phyloP scores from a whole-genome alignment of 176 grass and related monocot genomes.

The Oryza longistaminata region DNA sequence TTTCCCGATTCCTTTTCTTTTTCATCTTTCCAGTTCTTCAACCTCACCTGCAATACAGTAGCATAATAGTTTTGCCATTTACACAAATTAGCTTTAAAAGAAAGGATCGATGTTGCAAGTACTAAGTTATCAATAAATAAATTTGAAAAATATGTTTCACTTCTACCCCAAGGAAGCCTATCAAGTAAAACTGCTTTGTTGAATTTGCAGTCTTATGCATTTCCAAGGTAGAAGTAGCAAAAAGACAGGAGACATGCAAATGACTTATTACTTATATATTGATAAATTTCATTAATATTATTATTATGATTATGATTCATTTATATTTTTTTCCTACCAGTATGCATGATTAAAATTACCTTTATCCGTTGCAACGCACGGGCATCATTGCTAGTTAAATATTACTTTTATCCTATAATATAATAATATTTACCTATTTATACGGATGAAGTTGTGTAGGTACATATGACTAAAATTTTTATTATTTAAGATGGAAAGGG shows the following conservation, averaged over 20 bases:
- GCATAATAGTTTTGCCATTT: slow-evolving; percentile 1
- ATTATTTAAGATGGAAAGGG: no score
- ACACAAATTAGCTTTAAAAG: background rate
- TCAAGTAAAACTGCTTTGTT: background rate
- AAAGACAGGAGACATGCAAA: slow-evolving; percentile 4
- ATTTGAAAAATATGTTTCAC: background rate
- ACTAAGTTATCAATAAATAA: background rate
- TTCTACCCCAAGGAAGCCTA: background rate
- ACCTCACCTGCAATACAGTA: slow-evolving; percentile 28
- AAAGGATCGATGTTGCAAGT: background rate
- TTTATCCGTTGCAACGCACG: no score
- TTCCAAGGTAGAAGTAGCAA: slow-evolving; percentile 16
- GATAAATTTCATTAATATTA: no score
- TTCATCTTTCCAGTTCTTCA: slow-evolving; percentile 55
- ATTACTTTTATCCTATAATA: no score
- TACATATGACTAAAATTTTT: no score
- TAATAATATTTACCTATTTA: no score
- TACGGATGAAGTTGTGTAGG: no score
- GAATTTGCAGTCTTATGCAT: background rate
- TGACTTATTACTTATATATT: background rate
- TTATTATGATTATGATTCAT: no score
- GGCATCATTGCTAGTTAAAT: no score
- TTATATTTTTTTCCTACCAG: no score
- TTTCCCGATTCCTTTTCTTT: slow-evolving; percentile 18
- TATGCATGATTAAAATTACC: no score